Evolutionary conservation across 192 early-diverging fungal species (phyloP).

Genomic region (Linnemannia elongata): DNA sequence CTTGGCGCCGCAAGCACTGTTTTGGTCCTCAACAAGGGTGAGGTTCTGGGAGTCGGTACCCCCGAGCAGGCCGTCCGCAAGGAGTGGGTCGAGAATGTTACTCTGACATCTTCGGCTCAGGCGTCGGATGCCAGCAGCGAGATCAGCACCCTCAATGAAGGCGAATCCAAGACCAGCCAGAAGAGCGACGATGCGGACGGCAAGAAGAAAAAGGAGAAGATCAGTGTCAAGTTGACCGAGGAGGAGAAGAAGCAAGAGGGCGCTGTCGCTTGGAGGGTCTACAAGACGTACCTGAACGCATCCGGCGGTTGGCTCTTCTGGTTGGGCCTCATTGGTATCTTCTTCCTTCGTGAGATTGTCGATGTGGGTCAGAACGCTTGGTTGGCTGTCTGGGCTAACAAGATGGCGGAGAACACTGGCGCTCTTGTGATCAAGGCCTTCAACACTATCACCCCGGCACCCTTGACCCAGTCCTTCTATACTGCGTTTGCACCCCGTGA

Average conservation of each 20-base stretch:
- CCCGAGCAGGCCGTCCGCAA: constrained; percentile 44
- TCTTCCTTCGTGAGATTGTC: constrained; percentile 44
- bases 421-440: constrained; percentile 19
- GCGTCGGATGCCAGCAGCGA: constrained; percentile 33
- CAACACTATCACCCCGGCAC: constrained; percentile 7
- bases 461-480: constrained; percentile 3
- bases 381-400: constrained; percentile 72
- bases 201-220: constrained; percentile 49
- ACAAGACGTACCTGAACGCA: constrained; percentile 79
- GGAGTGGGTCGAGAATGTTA: constrained; percentile 61
- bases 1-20: constrained; percentile 65
- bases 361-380: constrained; percentile 59
- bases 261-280: constrained; percentile 78
- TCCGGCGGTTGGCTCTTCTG: constrained; percentile 74
- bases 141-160: constrained; percentile 48
- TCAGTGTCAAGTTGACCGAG: constrained; percentile 69
- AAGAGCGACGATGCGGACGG: neutral
- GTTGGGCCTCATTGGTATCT: constrained; percentile 62
- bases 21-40: constrained; percentile 64
- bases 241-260: constrained; percentile 91
- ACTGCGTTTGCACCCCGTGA: constrained; percentile 27
- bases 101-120: neutral
- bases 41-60: constrained; percentile 35
- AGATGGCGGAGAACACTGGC: constrained; percentile 8
- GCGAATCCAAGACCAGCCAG: constrained; percentile 45